Conservation (phyloP, 345 rosid genomes). For the Luvunga scandens region DNA sequence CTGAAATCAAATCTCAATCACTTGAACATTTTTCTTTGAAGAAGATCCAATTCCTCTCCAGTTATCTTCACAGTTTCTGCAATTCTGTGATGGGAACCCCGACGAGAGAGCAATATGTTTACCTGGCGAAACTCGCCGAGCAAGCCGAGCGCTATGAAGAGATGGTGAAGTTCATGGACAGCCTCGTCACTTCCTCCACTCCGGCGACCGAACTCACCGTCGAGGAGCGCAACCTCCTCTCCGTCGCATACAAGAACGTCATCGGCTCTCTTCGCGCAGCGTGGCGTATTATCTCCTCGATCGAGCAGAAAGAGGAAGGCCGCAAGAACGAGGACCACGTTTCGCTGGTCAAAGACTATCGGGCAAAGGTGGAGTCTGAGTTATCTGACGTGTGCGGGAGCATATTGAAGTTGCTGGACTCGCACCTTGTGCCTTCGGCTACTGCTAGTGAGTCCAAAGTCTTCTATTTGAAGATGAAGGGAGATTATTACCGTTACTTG, state of each 20-base stretch:
- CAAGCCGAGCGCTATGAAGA: slow-evolving; percentile 17
- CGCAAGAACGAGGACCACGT: slow-evolving; percentile 57
- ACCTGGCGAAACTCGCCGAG: slow-evolving; percentile 16
- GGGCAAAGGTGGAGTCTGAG: slow-evolving; percentile 35
- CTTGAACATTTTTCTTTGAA: neutral
- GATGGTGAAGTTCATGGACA: slow-evolving; percentile 16
- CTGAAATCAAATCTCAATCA: slow-evolving; percentile 20
- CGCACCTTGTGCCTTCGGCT: slow-evolving; percentile 32
- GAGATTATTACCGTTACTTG: slow-evolving; percentile 36
- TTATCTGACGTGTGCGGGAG: slow-evolving; percentile 28
- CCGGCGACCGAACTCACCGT: slow-evolving; percentile 39
- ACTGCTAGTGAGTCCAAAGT: slow-evolving; percentile 33
- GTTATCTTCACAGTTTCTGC: neutral
- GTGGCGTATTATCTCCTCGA: slow-evolving; percentile 55
- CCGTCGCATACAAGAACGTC: slow-evolving; percentile 64
- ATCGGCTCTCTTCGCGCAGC: slow-evolving; percentile 58
- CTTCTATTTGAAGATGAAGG: slow-evolving; percentile 39
- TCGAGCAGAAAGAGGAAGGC: slow-evolving; percentile 34
- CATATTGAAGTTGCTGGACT: slow-evolving; percentile 29
- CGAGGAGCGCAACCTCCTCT: slow-evolving; percentile 61
- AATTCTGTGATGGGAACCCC: neutral
- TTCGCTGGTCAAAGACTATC: slow-evolving; percentile 28
- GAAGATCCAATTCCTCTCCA: neutral
- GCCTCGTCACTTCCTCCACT: slow-evolving; percentile 10
- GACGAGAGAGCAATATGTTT: slow-evolving; percentile 11